Evolutionary conservation across 352 stramenopile species (phyloP).

Genomic region (Globisporangium recalcitrans): DNA sequence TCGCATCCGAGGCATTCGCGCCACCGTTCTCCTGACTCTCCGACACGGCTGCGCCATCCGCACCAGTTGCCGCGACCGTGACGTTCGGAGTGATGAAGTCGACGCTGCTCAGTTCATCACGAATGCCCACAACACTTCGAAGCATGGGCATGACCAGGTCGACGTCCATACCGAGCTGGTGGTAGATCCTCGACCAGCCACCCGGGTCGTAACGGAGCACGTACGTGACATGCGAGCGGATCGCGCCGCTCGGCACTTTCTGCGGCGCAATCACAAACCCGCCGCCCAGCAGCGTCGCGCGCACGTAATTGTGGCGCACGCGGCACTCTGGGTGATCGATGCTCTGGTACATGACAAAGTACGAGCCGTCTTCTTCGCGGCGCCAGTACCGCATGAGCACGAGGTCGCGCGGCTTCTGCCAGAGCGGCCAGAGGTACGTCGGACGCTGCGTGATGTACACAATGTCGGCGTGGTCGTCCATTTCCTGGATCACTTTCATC

Average conservation of each 20-base stretch:
- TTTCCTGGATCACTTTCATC: conserved; percentile 77
- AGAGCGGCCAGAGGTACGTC: conserved; percentile 81
- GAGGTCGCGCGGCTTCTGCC: conserved; percentile 81
- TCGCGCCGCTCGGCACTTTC: conserved; percentile 67
- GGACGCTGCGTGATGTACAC: conserved; percentile 83
- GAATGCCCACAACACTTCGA: conserved; percentile 77
- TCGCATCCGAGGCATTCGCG: conserved; percentile 12
- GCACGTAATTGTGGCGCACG: conserved; percentile 84
- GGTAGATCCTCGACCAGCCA: conserved; percentile 80
- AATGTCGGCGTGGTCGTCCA: conserved; percentile 88
- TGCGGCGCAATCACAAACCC: conserved; percentile 85
- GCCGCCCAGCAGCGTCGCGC: conserved; percentile 68
- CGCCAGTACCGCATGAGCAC: conserved; percentile 88
- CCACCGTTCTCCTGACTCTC: conserved; percentile 3
- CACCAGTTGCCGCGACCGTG: conserved; percentile 32
- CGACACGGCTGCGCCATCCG: neutral
- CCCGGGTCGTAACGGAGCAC: conserved; percentile 77
- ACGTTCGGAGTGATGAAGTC: conserved; percentile 87
- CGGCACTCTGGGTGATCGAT: conserved; percentile 82
- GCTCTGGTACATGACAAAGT: conserved; percentile 90
- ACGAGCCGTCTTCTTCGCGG: conserved; percentile 84
- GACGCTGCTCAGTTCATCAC: conserved; percentile 75
- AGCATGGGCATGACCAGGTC: conserved; percentile 84
- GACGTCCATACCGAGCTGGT: conserved; percentile 87
- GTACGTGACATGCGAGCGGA: conserved; percentile 79